Conservation (phyloP, 139 green algal species). For the Haematococcus lacustris region DNA sequence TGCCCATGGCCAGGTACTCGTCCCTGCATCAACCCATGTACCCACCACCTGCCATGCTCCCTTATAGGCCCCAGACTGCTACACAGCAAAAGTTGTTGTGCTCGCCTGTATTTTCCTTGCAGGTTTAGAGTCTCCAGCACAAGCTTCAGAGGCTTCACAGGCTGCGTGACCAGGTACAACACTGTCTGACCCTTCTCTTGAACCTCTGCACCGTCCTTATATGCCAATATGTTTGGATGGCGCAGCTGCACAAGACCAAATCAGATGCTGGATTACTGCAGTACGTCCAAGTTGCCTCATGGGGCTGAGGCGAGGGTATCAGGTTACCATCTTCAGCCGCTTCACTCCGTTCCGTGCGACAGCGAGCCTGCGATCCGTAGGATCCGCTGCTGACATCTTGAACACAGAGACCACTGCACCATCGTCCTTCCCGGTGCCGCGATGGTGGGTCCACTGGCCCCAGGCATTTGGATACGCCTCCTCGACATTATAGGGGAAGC, state of each 20-base stretch:
- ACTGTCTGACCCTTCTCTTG: conserved; percentile 59
- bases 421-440: conserved; percentile 59
- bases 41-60: too few relatives aligned
- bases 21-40: conserved; percentile 47
- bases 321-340: conserved; percentile 61
- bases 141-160: conserved; percentile 57
- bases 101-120: conserved; percentile 42
- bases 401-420: conserved; percentile 69
- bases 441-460: conserved; percentile 68
- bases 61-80: too few relatives aligned
- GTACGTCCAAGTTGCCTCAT: not conserved
- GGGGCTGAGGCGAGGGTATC: not conserved
- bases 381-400: conserved; percentile 40
- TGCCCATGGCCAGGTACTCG: conserved; percentile 84
- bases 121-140: conserved; percentile 57
- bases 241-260: conserved; percentile 51
- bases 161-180: conserved; percentile 82
- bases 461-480: conserved; percentile 44
- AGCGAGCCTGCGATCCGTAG: conserved; percentile 50
- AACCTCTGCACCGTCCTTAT: conserved; percentile 71
- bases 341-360: conserved; percentile 74
- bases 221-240: conserved; percentile 79
- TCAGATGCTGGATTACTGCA: not conserved
- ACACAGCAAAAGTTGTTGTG: too few relatives aligned
- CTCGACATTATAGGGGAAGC: conserved; percentile 62